Percentiles rank a stretch among this genome's conserved stretches.
Conservation (phyloP, 176 grass and related monocot genomes). For the Aegilops umbellulata region DNA sequence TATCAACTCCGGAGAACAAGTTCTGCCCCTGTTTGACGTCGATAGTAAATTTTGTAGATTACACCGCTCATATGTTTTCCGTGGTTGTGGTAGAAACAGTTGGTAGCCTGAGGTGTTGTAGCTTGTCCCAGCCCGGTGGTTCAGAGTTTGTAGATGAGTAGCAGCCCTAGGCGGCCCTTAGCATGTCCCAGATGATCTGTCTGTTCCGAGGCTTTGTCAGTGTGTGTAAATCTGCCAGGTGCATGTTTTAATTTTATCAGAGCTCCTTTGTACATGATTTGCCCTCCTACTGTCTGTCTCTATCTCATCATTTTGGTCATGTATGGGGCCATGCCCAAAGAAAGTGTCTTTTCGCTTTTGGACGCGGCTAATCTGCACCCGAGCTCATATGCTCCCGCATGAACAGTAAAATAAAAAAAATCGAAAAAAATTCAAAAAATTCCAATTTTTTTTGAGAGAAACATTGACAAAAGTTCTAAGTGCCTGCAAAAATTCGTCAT, state of each 20-base stretch:
- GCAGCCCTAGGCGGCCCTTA: not conserved
- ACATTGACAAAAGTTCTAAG: too few species aligned
- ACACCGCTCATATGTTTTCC: constrained; percentile 27
- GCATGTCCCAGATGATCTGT: constrained; percentile 31
- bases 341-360: not conserved
- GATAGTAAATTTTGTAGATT: constrained; percentile 70
- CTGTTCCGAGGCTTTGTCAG: not conserved
- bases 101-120: constrained; percentile 32
- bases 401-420: too few species aligned
- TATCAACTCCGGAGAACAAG: constrained; percentile 73
- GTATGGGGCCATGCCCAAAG: not conserved
- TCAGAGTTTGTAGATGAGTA: constrained; percentile 29
- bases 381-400: too few species aligned
- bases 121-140: not conserved
- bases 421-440: too few species aligned
- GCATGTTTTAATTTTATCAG: constrained; percentile 2
- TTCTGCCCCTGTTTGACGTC: constrained; percentile 45
- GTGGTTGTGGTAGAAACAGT: constrained; percentile 26
- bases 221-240: constrained; percentile 37
- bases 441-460: too few species aligned
- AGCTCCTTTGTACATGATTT: constrained; percentile 26
- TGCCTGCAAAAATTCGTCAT: too few species aligned
- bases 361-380: too few species aligned
- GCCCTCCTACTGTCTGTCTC: too few species aligned
- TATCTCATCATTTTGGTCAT: not conserved